These are phyloP conservation scores for Elaphomyces granulatus DNA, from an alignment of 495 filamentous ascomycete genomes.

Conservation along the genomic window DNA sequence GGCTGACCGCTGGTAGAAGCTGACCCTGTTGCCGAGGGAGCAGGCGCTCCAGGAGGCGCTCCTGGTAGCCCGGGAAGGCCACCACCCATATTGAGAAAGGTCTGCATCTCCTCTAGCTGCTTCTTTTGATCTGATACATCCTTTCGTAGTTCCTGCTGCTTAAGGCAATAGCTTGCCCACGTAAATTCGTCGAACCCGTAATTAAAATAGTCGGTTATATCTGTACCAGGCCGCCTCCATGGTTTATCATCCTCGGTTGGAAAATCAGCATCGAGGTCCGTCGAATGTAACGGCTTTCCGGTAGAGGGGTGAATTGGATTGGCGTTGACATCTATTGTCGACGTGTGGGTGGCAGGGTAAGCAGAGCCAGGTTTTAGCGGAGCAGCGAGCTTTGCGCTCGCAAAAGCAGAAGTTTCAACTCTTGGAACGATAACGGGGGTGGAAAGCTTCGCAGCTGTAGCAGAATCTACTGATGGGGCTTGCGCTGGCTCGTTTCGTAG, in stretches of 20 bases:
- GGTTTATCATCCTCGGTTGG: constrained; percentile 69
- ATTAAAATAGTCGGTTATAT: constrained; percentile 96
- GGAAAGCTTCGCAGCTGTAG: constrained; percentile 18
- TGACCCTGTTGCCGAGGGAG: constrained; percentile 11
- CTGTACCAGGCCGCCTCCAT: constrained; percentile 91
- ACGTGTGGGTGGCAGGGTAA: constrained; percentile 54
- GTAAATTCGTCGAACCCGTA: constrained; percentile 99
- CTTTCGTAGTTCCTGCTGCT: constrained; percentile 63
- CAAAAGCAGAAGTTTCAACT: constrained; percentile 30
- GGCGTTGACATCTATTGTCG: constrained; percentile 70
- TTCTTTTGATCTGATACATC: constrained; percentile 66
- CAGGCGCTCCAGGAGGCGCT: constrained; percentile 32
- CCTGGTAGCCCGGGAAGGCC: constrained; percentile 58
- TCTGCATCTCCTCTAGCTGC: constrained; percentile 79
- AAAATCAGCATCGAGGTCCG: constrained; percentile 69
- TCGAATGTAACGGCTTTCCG: constrained; percentile 57
- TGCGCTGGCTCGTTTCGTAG: constrained; percentile 53
- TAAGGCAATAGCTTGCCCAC: constrained; percentile 87
- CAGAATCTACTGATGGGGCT: constrained; percentile 37
- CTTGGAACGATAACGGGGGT: constrained; percentile 27
- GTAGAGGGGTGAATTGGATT: constrained; percentile 60
- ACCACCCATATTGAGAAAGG: constrained; percentile 61
- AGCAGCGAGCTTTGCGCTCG: constrained; percentile 19
- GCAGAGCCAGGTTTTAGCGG: constrained; percentile 38
- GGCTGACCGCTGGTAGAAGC: constrained; percentile 16